phyloP scores from a whole-genome alignment of 495 filamentous ascomycete genomes.

The Acidiella bohemica region DNA sequence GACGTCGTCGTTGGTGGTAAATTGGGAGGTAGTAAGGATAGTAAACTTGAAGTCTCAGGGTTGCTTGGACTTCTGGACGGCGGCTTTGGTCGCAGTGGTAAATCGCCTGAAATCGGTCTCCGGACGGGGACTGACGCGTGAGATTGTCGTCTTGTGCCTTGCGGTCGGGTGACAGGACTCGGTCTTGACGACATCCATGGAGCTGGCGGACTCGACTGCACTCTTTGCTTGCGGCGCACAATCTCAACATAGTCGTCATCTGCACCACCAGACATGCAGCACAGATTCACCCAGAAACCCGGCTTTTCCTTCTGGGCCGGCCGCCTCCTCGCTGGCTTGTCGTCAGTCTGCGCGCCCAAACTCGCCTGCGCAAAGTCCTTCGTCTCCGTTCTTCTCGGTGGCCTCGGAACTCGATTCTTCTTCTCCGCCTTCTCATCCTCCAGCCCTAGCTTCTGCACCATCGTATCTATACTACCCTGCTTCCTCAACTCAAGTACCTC shows the following conservation, averaged over 20 bases:
- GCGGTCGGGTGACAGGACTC: background rate
- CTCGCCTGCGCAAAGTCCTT: slow-evolving; percentile 5
- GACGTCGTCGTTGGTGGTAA: slow-evolving; percentile 53
- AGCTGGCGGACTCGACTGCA: slow-evolving; percentile 5
- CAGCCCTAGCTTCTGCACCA: slow-evolving; percentile 65
- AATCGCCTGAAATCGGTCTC: background rate
- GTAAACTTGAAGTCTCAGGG: slow-evolving; percentile 36
- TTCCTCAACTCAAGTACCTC: slow-evolving; percentile 34
- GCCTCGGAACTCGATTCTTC: slow-evolving; percentile 7
- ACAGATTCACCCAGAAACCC: slow-evolving; percentile 23
- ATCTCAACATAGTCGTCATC: slow-evolving; percentile 32
- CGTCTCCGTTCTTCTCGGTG: slow-evolving; percentile 11
- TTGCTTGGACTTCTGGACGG: slow-evolving; percentile 21
- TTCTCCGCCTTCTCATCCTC: slow-evolving; percentile 35
- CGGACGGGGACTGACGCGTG: background rate
- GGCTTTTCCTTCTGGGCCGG: slow-evolving; percentile 21
- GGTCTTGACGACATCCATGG: slow-evolving; percentile 10
- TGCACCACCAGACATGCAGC: slow-evolving; percentile 18
- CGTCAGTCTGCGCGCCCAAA: background rate
- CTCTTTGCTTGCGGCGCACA: slow-evolving; percentile 25
- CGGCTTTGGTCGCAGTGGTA: background rate
- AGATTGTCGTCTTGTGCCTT: slow-evolving; percentile 3
- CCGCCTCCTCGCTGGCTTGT: background rate
- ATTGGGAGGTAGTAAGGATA: slow-evolving; percentile 52
- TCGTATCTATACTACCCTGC: slow-evolving; percentile 67